Evolutionary conservation across 805 yeast species (phyloP).

Genomic region (Starmerella geochares): DNA sequence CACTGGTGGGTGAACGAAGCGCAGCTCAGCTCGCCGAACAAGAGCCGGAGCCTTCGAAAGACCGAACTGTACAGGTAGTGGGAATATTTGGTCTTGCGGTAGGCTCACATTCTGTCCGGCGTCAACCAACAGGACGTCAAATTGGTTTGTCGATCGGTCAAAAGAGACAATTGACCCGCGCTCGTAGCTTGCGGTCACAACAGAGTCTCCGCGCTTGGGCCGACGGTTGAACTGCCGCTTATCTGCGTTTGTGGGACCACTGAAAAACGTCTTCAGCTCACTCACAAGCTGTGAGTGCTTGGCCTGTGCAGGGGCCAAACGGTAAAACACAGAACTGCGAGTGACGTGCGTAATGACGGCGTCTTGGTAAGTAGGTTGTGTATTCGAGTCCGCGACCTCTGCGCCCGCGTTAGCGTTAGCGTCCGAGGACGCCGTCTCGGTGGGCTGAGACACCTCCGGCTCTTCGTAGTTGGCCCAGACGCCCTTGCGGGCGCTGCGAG

Average conservation of each 20-base stretch:
- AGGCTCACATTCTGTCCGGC: slow-evolving; percentile 48
- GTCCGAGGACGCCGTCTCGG: slow-evolving; percentile 19
- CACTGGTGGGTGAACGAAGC: slow-evolving; percentile 51
- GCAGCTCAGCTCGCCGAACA: slow-evolving; percentile 31
- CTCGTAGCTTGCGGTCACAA: slow-evolving; percentile 44
- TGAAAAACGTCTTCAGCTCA: slow-evolving; percentile 27
- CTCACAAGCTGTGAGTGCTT: slow-evolving; percentile 22
- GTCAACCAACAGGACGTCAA: slow-evolving; percentile 50
- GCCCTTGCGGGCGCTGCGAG: slow-evolving; percentile 47
- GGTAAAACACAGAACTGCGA: slow-evolving; percentile 21
- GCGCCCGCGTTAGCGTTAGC: slow-evolving; percentile 13
- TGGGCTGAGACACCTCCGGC: slow-evolving; percentile 32
- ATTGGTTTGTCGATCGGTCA: slow-evolving; percentile 27
- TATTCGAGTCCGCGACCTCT: neutral
- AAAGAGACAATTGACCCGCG: slow-evolving; percentile 34
- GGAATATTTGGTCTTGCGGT: slow-evolving; percentile 38
- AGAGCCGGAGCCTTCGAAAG: slow-evolving; percentile 32
- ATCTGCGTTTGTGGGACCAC: slow-evolving; percentile 28
- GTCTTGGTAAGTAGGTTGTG: slow-evolving; percentile 28
- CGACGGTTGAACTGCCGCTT: slow-evolving; percentile 26
- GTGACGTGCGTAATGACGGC: slow-evolving; percentile 31
- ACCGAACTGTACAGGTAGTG: slow-evolving; percentile 50
- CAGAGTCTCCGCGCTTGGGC: slow-evolving; percentile 46
- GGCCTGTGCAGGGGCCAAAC: slow-evolving; percentile 20
- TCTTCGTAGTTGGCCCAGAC: slow-evolving; percentile 50